Conservation (phyloP, 2,329 filamentous ascomycete genomes). For the Calonectria pseudoturangicola region DNA sequence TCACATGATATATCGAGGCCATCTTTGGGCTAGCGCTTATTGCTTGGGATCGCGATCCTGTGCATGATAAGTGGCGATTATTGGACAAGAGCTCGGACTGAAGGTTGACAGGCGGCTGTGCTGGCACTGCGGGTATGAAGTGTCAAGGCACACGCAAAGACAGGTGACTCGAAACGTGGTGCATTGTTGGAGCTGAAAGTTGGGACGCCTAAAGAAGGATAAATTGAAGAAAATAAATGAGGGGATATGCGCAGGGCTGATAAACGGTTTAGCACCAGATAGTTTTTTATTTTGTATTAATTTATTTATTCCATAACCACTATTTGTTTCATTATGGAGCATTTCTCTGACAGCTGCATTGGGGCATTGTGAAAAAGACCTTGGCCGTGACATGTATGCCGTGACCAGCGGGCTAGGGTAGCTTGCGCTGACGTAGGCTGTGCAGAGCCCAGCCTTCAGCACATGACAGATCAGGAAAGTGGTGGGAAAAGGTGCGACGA, state of each 20-base stretch:
- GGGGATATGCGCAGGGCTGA: too few species aligned
- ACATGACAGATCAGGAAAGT: slow-evolving; percentile 6
- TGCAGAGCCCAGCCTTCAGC: slow-evolving; percentile 6
- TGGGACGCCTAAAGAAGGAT: too few species aligned
- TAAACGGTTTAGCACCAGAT: too few species aligned
- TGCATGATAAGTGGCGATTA: background rate
- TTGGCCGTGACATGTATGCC: too few species aligned
- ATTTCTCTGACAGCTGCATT: too few species aligned
- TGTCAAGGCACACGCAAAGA: background rate
- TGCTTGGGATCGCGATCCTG: slow-evolving; percentile 18
- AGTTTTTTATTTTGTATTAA: too few species aligned
- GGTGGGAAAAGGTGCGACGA: slow-evolving; percentile 1
- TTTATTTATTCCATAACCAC: too few species aligned
- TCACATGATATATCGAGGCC: background rate
- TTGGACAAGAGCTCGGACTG: background rate
- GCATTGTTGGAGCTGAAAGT: too few species aligned
- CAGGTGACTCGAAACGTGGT: too few species aligned
- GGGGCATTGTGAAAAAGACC: too few species aligned
- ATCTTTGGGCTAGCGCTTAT: slow-evolving; percentile 17
- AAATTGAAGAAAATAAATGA: too few species aligned
- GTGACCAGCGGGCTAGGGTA: background rate
- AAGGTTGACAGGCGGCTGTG: background rate
- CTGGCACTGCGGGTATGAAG: background rate
- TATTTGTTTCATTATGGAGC: too few species aligned
- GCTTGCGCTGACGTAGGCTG: slow-evolving; percentile 3